phyloP scores from a whole-genome alignment of 208 protist genomes.

The Borovskyia barvae region DNA sequence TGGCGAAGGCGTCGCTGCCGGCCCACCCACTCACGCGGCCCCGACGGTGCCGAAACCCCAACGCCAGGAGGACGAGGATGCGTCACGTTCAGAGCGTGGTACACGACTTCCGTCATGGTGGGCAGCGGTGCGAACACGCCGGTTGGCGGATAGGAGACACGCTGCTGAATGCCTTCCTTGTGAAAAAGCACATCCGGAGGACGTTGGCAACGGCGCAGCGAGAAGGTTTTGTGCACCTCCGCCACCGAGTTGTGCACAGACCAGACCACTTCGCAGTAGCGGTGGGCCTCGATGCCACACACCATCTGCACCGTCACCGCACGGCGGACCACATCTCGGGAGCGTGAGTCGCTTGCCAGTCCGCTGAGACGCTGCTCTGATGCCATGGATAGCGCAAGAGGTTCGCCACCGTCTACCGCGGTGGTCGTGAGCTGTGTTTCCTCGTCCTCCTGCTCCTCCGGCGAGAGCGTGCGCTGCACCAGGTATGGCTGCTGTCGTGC shows the following conservation, averaged over 20 bases:
- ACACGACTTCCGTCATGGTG: slow-evolving; percentile 26
- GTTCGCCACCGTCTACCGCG: slow-evolving; percentile 7
- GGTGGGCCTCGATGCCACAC: slow-evolving; percentile 65
- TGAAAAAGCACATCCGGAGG: slow-evolving; percentile 72
- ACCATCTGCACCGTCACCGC: slow-evolving; percentile 18
- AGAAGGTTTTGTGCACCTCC: slow-evolving; percentile 63
- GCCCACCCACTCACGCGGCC: neutral
- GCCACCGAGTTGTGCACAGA: slow-evolving; percentile 60
- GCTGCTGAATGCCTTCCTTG: slow-evolving; percentile 8
- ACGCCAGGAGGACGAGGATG: too few relatives aligned
- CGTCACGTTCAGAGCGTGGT: neutral
- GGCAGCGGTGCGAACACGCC: slow-evolving; percentile 38
- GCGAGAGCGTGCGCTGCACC: slow-evolving; percentile 29
- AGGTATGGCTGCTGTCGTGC: slow-evolving; percentile 32
- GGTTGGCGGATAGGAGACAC: slow-evolving; percentile 2
- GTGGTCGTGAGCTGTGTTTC: slow-evolving; percentile 11
- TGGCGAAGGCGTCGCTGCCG: slow-evolving; percentile 17
- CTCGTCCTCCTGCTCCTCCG: slow-evolving; percentile 18
- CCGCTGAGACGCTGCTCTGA: neutral
- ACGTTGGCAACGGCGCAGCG: slow-evolving; percentile 73
- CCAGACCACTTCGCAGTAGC: slow-evolving; percentile 75
- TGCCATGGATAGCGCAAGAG: neutral
- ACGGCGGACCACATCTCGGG: neutral
- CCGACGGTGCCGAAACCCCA: neutral
- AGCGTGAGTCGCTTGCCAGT: neutral